Evolutionary conservation across 73 alveolate species (phyloP).

Genomic region (Diophrys sp.): DNA sequence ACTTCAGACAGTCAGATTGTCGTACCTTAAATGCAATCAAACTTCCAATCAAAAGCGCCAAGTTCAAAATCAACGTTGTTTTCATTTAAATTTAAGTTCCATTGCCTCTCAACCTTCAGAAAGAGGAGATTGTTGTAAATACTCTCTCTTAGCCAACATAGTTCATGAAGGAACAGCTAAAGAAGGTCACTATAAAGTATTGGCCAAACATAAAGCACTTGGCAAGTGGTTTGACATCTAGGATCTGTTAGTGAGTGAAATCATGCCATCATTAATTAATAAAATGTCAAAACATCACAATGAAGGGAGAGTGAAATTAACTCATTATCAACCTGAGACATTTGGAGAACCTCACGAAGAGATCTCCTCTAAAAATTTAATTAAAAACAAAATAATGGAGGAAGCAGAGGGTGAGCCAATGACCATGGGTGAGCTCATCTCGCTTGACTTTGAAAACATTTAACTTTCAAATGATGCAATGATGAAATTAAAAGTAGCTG

Average conservation of each 20-base stretch:
- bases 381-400: background rate
- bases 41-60: too few relatives aligned
- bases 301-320: background rate
- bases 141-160: constrained; percentile 86
- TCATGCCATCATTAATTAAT: constrained; percentile 74
- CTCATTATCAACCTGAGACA: background rate
- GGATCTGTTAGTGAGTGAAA: constrained; percentile 84
- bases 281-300: too few relatives aligned
- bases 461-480: constrained; percentile 26
- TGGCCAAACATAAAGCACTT: constrained; percentile 80
- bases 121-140: constrained; percentile 46
- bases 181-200: constrained; percentile 91
- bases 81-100: too few relatives aligned
- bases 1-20: too few relatives aligned
- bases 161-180: constrained; percentile 98
- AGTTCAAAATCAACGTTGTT: too few relatives aligned
- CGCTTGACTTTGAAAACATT: constrained; percentile 48
- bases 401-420: too few relatives aligned
- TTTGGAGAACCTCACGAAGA: background rate
- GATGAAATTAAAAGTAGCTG: constrained; percentile 28
- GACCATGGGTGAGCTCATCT: constrained; percentile 17
- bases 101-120: constrained; percentile 30
- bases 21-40: too few relatives aligned
- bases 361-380: background rate
- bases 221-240: constrained; percentile 90